Base-by-base conservation (phyloP, 73 alveolate species). In the Paramecium biaurelia region DNA sequence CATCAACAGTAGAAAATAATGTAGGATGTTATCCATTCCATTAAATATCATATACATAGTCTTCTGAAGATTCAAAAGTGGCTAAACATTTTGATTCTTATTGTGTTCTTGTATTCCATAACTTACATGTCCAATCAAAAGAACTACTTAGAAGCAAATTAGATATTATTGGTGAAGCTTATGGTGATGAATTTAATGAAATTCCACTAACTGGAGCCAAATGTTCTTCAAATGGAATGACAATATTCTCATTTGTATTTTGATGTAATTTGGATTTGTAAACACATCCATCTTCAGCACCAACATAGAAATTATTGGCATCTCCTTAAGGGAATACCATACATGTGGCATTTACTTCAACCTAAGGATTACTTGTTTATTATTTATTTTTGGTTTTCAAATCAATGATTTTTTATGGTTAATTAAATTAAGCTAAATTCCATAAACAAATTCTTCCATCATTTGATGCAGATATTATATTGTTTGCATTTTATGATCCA, bases 1-100 rank as follows among this genome's bases (percentile, higher is more conserved):
- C 99, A 93, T 97, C 99, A 42, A 93, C 95, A 12, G 98, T 92
- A 0, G 98, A 97, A 89, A 96, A 97, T 28, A 96, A 94, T 47
- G 96, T 63, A 23, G 99, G 99, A 93, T 96, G 96, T 34, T 72
- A 93, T 2, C 99, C 98, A 57, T 95, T 95, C 99, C 99, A 97
- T 92, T 96, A 95, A 23, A 96, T 97, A 68, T 96, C 96, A 95
- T 96, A 97, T 2, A 96, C 95, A 93, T 96, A 96, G 76, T 96
- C 99, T 84, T 96, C 96, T 26, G 98, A 79, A 57, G 92, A 93
- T 86, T 95, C 98, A 43, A 97, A 95, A 26, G 98, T 93, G 6
- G 95, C 85, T 32, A 97, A 85, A 32, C 85, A 70, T 70, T 89
- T 70, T 0, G 97, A 96, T 15, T 92, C 97, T 20, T 90, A 92